Base-by-base conservation (phyloP, 78 protist species). In the Pelomyxa schiedti region DNA sequence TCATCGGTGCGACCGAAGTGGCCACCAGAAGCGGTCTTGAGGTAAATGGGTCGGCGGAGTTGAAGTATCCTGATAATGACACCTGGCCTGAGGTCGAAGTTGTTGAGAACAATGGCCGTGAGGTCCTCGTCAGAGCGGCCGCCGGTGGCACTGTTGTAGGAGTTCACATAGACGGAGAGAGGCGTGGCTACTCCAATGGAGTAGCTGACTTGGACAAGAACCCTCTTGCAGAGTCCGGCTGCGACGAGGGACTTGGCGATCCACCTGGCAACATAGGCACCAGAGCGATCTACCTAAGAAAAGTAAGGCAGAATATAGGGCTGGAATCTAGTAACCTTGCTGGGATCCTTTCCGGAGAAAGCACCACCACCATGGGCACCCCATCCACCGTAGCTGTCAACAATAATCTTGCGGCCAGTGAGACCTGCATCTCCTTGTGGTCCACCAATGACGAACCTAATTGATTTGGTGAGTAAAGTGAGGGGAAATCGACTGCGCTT, bases 331-430 rank as follows among this genome's bases (percentile, higher is more conserved):
- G n/a, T n/a, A 75, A 98, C 99, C 95, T 98, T 98, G 83, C 99
- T 79, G 52, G 93, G 94, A 88, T 98, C 99, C 94, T 98, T 97
- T 70, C 99, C 99, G 30, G 99, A 95, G 97, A 97, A 98, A 68
- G 99, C 99, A 69, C 99, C 99, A 36, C 99, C 99, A 26, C 99
- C 99, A 92, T 98, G 99, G 24, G 99, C 99, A 52, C 99, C 99
- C 99, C 98, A 96, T 70, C 99, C 99, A 38, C 99, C 99, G 89
- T 98, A 98, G 26, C 98, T 89, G 86, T 98, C 99, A 40, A 98
- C 94, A 81, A 98, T 98, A 81, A 98, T 98, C 95, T 98, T 98
- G 72, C 99, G 90, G 78, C 99, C 99, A 9, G 99, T 98, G 28
- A 98, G 88, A 47, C 99, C 99, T 42, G 99, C 97, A 42, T 98